Conservation (phyloP, 768 basidiomycete genomes). For the Pleurotus platypus region DNA sequence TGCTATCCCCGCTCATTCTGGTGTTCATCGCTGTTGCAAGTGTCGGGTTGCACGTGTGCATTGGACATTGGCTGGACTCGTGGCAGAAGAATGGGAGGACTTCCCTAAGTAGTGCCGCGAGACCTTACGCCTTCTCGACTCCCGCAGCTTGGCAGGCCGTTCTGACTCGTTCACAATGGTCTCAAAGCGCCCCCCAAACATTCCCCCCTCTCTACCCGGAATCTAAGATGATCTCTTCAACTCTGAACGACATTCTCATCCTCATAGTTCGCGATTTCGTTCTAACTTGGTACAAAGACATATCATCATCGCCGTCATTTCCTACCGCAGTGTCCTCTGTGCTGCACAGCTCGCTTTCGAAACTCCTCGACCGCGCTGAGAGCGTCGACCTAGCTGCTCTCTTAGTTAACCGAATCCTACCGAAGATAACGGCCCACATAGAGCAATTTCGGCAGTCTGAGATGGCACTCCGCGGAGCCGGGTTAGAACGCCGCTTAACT, state of each 20-base stretch:
- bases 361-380: conserved; percentile 52
- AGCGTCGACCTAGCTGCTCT: conserved; percentile 71
- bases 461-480: conserved; percentile 77
- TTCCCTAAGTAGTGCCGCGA: conserved; percentile 53
- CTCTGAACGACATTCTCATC: conserved; percentile 76
- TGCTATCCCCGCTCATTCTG: conserved; percentile 61
- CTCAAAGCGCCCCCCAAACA: conserved; percentile 64
- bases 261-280: conserved; percentile 87
- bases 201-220: conserved; percentile 64
- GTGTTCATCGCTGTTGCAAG: conserved; percentile 44
- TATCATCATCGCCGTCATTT: conserved; percentile 87
- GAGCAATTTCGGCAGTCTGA: conserved; percentile 92
- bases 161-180: conserved; percentile 87
- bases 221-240: conserved; percentile 62
- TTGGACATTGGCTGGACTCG: conserved; percentile 59
- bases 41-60: conserved; percentile 48
- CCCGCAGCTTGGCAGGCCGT: conserved; percentile 95
- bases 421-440: conserved; percentile 85
- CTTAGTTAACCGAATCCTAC: conserved; percentile 79
- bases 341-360: conserved; percentile 62
- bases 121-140: conserved; percentile 82
- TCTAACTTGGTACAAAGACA: conserved; percentile 79
- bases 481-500: conserved; percentile 75
- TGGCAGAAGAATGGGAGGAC: conserved; percentile 26
- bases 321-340: conserved; percentile 78